Conservation (phyloP, 2,329 filamentous ascomycete genomes). For the Colletotrichum salicis region DNA sequence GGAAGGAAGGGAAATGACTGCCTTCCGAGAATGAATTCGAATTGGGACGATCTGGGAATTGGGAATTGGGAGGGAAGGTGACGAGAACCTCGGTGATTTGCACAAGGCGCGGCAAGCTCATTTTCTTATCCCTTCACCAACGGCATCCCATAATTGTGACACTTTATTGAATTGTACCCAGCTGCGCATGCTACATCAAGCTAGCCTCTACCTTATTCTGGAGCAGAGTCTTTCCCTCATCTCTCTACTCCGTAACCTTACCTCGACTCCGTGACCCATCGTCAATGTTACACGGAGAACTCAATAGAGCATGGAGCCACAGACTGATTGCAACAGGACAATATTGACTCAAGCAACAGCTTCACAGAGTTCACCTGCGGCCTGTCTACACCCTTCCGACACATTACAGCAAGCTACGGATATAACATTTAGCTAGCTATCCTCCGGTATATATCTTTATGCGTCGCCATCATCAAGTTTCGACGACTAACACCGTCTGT, state of each 20-base stretch:
- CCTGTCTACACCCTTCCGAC: neutral
- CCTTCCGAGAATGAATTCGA: slow-evolving; percentile 6
- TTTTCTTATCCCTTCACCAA: slow-evolving; percentile 5
- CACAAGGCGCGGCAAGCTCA: slow-evolving; percentile 6
- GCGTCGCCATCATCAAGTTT: neutral
- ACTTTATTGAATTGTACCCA: neutral
- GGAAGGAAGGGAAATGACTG: neutral
- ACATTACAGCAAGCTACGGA: neutral
- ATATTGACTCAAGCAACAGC: slow-evolving; percentile 13
- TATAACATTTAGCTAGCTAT: neutral
- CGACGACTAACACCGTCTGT: neutral
- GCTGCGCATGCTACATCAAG: slow-evolving; percentile 7
- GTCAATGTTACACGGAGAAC: slow-evolving; percentile 20
- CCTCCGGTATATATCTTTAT: neutral
- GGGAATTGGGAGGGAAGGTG: neutral
- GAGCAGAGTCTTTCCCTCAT: neutral
- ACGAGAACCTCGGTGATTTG: slow-evolving; percentile 16
- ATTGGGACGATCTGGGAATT: neutral
- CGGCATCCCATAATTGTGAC: neutral
- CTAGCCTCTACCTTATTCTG: neutral
- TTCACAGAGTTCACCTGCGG: neutral
- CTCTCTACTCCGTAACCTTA: neutral
- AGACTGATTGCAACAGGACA: neutral
- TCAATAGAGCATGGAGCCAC: slow-evolving; percentile 6
- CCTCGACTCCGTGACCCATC: slow-evolving; percentile 15